phyloP scores from a whole-genome alignment of 768 basidiomycete species.

The Lanmaoa rubissima region DNA sequence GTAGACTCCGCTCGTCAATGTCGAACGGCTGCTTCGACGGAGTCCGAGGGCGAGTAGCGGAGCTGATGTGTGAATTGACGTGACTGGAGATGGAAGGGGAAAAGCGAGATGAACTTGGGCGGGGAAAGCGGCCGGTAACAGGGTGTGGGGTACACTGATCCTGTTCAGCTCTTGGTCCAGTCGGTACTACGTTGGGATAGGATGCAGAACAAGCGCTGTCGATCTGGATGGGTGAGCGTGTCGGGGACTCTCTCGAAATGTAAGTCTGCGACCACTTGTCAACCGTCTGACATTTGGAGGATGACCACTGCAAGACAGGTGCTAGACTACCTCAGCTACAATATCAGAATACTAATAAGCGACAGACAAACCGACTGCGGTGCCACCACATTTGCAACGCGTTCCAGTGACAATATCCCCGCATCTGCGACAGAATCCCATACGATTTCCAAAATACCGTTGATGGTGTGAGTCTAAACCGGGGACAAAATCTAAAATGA shows the following conservation, averaged over 20 bases:
- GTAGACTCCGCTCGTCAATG: constrained; percentile 18
- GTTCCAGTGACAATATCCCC: constrained; percentile 74
- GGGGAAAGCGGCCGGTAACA: constrained; percentile 46
- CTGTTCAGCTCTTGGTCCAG: constrained; percentile 2
- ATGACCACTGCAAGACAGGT: constrained; percentile 63
- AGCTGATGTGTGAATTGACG: constrained; percentile 57
- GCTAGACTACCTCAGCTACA: constrained; percentile 41
- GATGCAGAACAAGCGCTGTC: constrained; percentile 10
- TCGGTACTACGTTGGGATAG: constrained; percentile 10
- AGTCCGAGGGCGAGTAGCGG: constrained; percentile 56
- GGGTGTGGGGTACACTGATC: constrained; percentile 1
- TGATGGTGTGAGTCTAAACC: background rate
- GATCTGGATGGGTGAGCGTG: constrained; percentile 30
- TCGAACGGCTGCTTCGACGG: constrained; percentile 46
- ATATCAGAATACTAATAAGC: background rate
- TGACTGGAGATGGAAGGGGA: constrained; percentile 40
- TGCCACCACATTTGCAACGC: constrained; percentile 80
- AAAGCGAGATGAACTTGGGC: constrained; percentile 40
- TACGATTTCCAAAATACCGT: constrained; percentile 26
- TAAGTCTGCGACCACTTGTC: constrained; percentile 85
- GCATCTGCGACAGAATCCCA: constrained; percentile 86
- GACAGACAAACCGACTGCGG: constrained; percentile 64
- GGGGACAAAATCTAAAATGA: background rate
- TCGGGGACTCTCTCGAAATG: constrained; percentile 53
- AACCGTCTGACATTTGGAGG: constrained; percentile 40